Base-by-base conservation (phyloP, 2,329 filamentous ascomycete genomes). In the Claviceps spartinae region DNA sequence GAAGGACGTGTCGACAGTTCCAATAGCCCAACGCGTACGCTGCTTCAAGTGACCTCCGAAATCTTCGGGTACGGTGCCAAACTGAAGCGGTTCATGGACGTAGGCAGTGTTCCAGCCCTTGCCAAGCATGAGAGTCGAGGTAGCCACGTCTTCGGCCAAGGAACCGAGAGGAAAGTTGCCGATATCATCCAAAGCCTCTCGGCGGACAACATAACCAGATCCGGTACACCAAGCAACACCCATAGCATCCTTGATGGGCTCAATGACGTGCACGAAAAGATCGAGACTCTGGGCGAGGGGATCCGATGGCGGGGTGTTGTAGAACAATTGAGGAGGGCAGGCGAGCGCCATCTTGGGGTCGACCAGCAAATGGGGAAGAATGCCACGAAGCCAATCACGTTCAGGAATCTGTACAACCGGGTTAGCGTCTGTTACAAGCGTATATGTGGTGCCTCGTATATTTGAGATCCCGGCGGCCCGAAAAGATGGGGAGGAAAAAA, bases 171-270 rank as follows among this genome's bases (percentile, higher is more conserved):
- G 80, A 56, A 81, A 83, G 57, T 79, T 77, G 57, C 78, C 80
- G 54, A 83, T 81, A 20, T 76, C 70, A 18, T 79, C 75, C 4
- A 84, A 67, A 5, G 81, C 80, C 50, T 72, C 65, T n/a, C 79
- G 76, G 3, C 79, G 76, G 30, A 75, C 72, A 4, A 79, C 66
- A 56, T 81, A 83, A 6, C 81, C 81, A 5, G 79, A 82, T 4
- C 81, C 80, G n/a, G 77, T 79, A 58, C 78, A 82, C 73, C 78
- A 80, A n/a, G 78, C 78, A 4, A 78, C 75, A 48, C 74, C 70
- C 45, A 74, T 64, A n/a, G 71, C 60, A 53, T 74, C 71, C 66
- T 74, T 74, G 63, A 74, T 72, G 36, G 71, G 71, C 60, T 74
- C 71, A 41, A 73, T 72, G 34, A 74, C 64, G 61, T 79, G 75